Base-by-base conservation (phyloP, 1,139 yeast genomes). In the Hanseniaspora uvarum region DNA sequence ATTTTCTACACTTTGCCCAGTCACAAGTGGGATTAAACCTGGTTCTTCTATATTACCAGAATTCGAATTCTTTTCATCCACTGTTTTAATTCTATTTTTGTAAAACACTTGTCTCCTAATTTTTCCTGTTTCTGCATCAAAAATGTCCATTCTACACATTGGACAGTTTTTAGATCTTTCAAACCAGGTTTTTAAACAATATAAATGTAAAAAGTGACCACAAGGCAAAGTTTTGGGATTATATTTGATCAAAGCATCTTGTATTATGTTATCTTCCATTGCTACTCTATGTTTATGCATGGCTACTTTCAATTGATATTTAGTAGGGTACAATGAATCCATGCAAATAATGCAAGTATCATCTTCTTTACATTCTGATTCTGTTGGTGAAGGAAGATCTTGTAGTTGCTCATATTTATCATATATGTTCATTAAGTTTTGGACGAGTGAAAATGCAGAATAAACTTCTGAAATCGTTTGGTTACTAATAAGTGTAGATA, bases 121-220 rank as follows among this genome's bases (percentile, higher is more conserved):
- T 28, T 58, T 60, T 16, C 64, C 67, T 16, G 57, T 58, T 30
- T 59, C 61, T 4, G 53, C n/a, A 49, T 62, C 66, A 56, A 76
- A 72, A 3, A 88, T 95, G n/a, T 83, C 78, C 19, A 83, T 72
- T 59, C 96, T 75, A 68, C 97, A 92, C 55, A 89, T 80, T 0
- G 99, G 98, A 70, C 99, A 92, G 30, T 80, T 78, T 61, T 84
- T 94, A 0, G 96, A 86, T 59, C 95, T 75, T 63, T 86, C 95
- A 60, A 92, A 72, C 99, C 99, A 92, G 61, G 86, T 85, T 63
- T 86, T 85, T 59, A 92, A 74, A 67, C 98, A 92, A 2, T 95
- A 92, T 70, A 84, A 72, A 66, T 92, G 99, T 57, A 92, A 74
- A 55, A 87, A 83, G 67, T 92, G 99, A 19, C 86, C 84, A 71